Conservation (phyloP, 169 alveolate genomes). For the Plasmodium coatneyi region DNA sequence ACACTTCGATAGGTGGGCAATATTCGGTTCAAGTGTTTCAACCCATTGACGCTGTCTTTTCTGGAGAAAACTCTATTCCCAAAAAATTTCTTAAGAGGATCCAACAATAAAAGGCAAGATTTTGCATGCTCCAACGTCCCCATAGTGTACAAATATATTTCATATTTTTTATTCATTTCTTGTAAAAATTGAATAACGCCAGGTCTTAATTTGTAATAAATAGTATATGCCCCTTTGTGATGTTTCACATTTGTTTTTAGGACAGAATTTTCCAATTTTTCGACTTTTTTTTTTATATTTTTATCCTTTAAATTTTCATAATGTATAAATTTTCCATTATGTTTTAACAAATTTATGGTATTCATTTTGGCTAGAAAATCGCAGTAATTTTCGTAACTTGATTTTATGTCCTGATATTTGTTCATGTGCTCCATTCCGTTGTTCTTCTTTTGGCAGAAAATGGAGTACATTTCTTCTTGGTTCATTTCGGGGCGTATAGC, state of each 20-base stretch:
- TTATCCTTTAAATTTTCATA: constrained; percentile 73
- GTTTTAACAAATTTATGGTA: constrained; percentile 66
- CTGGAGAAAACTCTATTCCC: constrained; percentile 80
- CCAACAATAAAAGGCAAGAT: constrained; percentile 83
- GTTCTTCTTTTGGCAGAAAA: constrained; percentile 3
- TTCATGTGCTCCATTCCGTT: background rate
- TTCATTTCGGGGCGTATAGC: constrained; percentile 6
- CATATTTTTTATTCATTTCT: constrained; percentile 76
- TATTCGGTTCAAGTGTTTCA: constrained; percentile 50
- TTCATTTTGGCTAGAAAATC: constrained; percentile 54
- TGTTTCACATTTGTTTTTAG: constrained; percentile 76
- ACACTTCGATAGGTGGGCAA: constrained; percentile 67
- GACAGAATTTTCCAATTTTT: constrained; percentile 75
- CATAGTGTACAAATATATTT: constrained; percentile 87
- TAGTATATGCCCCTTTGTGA: constrained; percentile 74
- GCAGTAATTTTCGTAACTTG: constrained; percentile 63
- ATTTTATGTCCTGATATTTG: constrained; percentile 74
- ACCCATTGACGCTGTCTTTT: constrained; percentile 75
- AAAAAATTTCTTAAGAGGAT: constrained; percentile 80
- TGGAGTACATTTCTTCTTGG: constrained; percentile 19
- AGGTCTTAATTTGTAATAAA: constrained; percentile 87
- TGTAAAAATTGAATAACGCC: constrained; percentile 86
- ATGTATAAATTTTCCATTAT: constrained; percentile 72
- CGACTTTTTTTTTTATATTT: constrained; percentile 20
- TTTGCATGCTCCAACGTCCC: constrained; percentile 88